Base-by-base conservation (phyloP, 805 yeast genomes). In the Wickerhamiella australiensis region DNA sequence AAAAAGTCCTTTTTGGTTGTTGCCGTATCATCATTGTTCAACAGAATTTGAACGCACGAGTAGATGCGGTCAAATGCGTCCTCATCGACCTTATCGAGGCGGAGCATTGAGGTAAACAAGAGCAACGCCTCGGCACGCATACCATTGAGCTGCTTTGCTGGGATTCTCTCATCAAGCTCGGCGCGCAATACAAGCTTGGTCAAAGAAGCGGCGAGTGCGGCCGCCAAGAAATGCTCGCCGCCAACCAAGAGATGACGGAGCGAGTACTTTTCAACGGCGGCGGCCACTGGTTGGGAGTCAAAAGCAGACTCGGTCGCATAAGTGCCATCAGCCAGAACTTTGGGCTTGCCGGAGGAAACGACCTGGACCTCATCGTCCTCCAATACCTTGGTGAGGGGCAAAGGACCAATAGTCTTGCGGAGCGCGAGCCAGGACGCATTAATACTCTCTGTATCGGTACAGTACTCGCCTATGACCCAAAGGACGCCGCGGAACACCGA, bases 241-340 rank as follows among this genome's bases (percentile, higher is more conserved):
- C 76, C 80, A 52, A 88, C 68, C 48, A 94, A 77, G 45, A 86
- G 77, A 52, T 80, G 77, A 60, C 98, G 82, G 57, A 94, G 70
- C 42, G 94, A 85, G 25, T 88, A 85, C 53, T 64, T 54, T 41
- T 63, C 60, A 13, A 58, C 55, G 43, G 58, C 56, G 20, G 53
- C 53, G 12, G 57, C 55, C n/a, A 73, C 69, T n/a, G 65, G 63
- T n/a, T 64, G 63, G 18, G 69, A 68, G 18, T 60, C 59, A 51
- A 81, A 68, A 0, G 95, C 92, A 54, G 79, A 78, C 67, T 92
- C 98, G 38, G 96, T 85, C 25, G 98, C 98, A 67, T 92, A 92
- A 0, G 99, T 92, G 58, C 99, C 99, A 68, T 92, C 99, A n/a
- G 98, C 95, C 56, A 92, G 74, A 52, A 92, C 81, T 52, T 82